Evolutionary conservation across 2,329 filamentous ascomycete species (phyloP).

Genomic region (Colletotrichum sansevieriae): DNA sequence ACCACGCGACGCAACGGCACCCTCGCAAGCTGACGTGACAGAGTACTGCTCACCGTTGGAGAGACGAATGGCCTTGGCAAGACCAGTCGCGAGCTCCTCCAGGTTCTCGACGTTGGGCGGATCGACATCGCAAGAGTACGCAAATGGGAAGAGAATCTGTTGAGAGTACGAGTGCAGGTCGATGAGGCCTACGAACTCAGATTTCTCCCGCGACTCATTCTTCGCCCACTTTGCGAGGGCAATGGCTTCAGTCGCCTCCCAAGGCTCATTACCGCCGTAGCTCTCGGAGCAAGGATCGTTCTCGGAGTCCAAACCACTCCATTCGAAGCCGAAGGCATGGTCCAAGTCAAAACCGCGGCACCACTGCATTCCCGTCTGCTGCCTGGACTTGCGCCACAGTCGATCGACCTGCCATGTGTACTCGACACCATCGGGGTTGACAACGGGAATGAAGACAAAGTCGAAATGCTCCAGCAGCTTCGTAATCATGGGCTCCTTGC

Average conservation of each 20-base stretch:
- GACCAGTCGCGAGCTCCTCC: constrained; percentile 87
- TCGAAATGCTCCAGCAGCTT: constrained; percentile 87
- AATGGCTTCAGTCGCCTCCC: constrained; percentile 84
- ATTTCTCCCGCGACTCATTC: constrained; percentile 80
- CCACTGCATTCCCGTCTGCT: constrained; percentile 83
- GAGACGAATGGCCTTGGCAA: constrained; percentile 90
- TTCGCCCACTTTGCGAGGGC: constrained; percentile 84
- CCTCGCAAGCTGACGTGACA: constrained; percentile 88
- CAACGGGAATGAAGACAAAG: constrained; percentile 86
- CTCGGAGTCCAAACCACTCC: constrained; percentile 70
- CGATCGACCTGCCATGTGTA: constrained; percentile 94
- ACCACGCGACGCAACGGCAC: constrained; percentile 65
- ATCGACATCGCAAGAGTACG: constrained; percentile 81
- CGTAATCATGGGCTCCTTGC: constrained; percentile 78
- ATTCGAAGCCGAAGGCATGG: constrained; percentile 86
- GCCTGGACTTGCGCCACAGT: constrained; percentile 94
- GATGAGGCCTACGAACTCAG: constrained; percentile 84
- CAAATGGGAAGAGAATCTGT: constrained; percentile 92
- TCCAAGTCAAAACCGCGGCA: constrained; percentile 93
- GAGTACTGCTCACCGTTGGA: constrained; percentile 81
- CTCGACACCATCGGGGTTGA: constrained; percentile 95
- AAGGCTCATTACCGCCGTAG: constrained; percentile 86
- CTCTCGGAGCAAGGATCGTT: constrained; percentile 91
- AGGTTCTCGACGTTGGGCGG: constrained; percentile 93
- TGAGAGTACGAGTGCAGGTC: constrained; percentile 97